A percentile compares a stretch with the other conserved stretches of the same genome.
Evolutionary conservation across 495 filamentous ascomycete species (phyloP).

Genomic region (Elaphomyces granulatus): DNA sequence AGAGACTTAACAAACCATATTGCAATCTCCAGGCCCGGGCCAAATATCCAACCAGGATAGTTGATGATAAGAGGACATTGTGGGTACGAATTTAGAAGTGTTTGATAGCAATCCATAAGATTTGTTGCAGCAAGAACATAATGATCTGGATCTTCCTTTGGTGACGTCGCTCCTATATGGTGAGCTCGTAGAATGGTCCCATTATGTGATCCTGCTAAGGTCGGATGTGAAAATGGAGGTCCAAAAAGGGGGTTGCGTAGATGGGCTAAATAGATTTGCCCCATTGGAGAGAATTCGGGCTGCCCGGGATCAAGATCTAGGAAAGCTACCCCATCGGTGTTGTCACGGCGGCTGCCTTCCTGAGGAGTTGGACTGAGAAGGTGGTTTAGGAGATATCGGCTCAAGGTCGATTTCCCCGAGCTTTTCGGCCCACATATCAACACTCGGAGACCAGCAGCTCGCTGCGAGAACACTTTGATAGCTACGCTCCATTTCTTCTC

Average conservation of each 20-base stretch:
- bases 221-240: constrained; percentile 60
- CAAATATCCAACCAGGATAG: constrained; percentile 71
- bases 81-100: constrained; percentile 24
- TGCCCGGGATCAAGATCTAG: constrained; percentile 78
- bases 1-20: constrained; percentile 41
- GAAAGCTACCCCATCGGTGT: constrained; percentile 39
- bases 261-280: constrained; percentile 57
- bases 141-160: constrained; percentile 54
- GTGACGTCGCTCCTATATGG: constrained; percentile 54
- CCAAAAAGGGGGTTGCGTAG: constrained; percentile 52
- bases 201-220: constrained; percentile 18
- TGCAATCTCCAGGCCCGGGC: constrained; percentile 56
- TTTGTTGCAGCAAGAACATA: constrained; percentile 55
- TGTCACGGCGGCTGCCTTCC: constrained; percentile 19
- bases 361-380: constrained; percentile 42
- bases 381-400: constrained; percentile 58
- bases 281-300: constrained; percentile 66
- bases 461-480: constrained; percentile 26
- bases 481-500: constrained; percentile 48
- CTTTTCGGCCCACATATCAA: constrained; percentile 68
- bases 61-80: constrained; percentile 60
- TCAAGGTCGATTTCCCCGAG: constrained; percentile 79
- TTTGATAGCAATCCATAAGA: constrained; percentile 49
- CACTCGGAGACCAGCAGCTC: constrained; percentile 26
- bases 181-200: constrained; percentile 47